Percentiles rank a stretch among this genome's conserved stretches.
phyloP scores from a whole-genome alignment of 2,329 filamentous ascomycete species.

The Venturia carpophila region DNA sequence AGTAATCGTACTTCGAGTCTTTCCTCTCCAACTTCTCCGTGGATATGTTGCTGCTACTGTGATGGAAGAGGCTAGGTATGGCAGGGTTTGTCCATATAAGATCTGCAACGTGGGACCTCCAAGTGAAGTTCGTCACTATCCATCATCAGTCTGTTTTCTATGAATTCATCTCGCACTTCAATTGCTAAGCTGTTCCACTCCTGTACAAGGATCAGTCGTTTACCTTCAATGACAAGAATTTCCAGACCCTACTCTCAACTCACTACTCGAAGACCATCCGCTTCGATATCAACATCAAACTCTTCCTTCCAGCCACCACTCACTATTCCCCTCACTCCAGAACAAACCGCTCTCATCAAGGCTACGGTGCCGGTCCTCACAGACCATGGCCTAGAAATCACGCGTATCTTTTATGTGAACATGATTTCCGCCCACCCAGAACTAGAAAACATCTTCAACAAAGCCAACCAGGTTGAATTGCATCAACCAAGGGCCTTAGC shows the following conservation, averaged over 20 bases:
- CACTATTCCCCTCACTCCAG: conserved; percentile 44
- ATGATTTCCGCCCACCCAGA: conserved; percentile 58
- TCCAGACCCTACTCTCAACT: neutral
- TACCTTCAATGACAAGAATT: neutral
- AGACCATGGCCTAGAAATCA: conserved; percentile 60
- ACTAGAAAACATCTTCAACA: conserved; percentile 64
- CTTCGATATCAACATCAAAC: neutral
- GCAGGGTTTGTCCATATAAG: neutral
- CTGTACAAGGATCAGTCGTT: neutral
- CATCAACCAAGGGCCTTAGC: conserved; percentile 65
- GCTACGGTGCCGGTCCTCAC: conserved; percentile 62
- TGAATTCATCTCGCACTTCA: neutral
- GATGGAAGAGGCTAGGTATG: neutral
- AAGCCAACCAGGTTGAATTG: conserved; percentile 58
- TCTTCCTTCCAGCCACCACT: neutral
- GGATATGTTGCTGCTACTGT: neutral
- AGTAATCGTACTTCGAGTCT: neutral
- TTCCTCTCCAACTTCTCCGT: neutral
- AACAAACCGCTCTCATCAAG: conserved; percentile 59
- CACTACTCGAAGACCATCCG: neutral
- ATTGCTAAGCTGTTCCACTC: neutral
- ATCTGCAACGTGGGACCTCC: neutral
- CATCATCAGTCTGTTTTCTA: neutral
- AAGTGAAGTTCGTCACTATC: neutral
- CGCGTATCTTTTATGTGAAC: conserved; percentile 62